Base-by-base conservation (phyloP, 2,329 filamentous ascomycete species). In the Cladorrhinum sp. region DNA sequence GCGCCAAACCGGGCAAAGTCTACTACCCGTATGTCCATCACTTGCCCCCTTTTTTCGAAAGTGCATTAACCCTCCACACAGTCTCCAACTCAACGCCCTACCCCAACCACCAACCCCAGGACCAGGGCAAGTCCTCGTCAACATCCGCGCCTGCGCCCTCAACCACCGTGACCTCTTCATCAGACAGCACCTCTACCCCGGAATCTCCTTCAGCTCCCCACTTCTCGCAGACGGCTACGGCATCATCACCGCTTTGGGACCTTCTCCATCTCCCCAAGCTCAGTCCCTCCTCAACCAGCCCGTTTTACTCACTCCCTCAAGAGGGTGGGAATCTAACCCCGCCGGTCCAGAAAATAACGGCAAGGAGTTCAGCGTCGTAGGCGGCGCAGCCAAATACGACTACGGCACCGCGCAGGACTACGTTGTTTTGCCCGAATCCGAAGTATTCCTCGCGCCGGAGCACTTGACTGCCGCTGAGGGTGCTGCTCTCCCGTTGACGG, bases 141-240 rank as follows among this genome's bases (percentile, higher is more conserved):
- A 85, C 70, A 80, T 98, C 71, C 83, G 84, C 36, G 90, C 92
- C 56, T 90, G 88, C 1, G 89, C 94, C 14, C 86, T 98, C 55
- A 98, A 98, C 79, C 95, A 98, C 79, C 90, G 93, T 69, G 95
- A 98, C 75, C 86, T 96, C 68, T 98, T 97, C 79, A 90, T 96
- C 75, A 90, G 94, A 58, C 92, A 95, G 74, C 89, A 93, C 71
- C 86, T 96, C 46, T 98, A 98, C 79, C 94, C 94, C 0, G 89
- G 85, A 68, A 89, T 92, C 57, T 88, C 89, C 12, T 96, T 96
- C 80, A 82, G 84, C 62, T 80, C 87, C 5, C 91, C 94, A 1
- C 78, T 98, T 48, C 83, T 96, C 24, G 86, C 92, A 62, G 94
- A 98, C 73, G 94, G 91, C 65, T 87, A 84, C 67, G 94, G 93